phyloP scores from a whole-genome alignment of 345 rosid species.

The Pistacia atlantica region DNA sequence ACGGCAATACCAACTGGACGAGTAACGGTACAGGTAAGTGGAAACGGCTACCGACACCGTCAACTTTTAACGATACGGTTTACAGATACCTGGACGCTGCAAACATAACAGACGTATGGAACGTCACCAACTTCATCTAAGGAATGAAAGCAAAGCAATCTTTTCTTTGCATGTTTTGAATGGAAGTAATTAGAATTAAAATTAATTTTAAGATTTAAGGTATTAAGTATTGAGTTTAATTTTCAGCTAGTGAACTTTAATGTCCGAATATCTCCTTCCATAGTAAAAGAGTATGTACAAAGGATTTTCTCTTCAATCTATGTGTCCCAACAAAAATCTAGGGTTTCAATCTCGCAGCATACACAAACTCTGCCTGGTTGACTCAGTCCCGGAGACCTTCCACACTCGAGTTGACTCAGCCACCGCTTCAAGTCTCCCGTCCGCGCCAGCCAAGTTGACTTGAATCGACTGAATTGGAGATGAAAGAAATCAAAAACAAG shows the following conservation, averaged over 20 bases:
- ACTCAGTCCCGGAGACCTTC: conserved; percentile 20
- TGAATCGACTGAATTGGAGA: not conserved
- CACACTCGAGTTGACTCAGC: not conserved
- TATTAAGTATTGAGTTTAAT: not conserved
- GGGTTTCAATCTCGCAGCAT: conserved; percentile 19
- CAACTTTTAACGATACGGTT: conserved; percentile 28
- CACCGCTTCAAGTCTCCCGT: not conserved
- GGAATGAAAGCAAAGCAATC: not conserved
- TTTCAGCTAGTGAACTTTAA: conserved; percentile 9
- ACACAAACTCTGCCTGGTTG: conserved; percentile 27
- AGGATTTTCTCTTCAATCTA: conserved; percentile 26
- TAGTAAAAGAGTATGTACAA: conserved; percentile 55
- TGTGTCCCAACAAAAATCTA: conserved; percentile 33
- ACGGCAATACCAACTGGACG: conserved; percentile 26
- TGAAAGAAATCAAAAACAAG: conserved; percentile 17
- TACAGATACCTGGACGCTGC: conserved; percentile 33
- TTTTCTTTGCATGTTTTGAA: not conserved
- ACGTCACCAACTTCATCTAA: not conserved
- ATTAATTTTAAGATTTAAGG: not conserved
- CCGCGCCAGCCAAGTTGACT: conserved; percentile 1
- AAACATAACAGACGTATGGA: conserved; percentile 17
- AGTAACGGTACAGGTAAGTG: conserved; percentile 14
- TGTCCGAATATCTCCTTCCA: conserved; percentile 48
- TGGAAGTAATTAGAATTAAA: not conserved
- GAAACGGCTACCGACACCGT: not conserved